Base-by-base conservation (phyloP, 2,329 filamentous ascomycete genomes). In the Trichothecium roseum region DNA sequence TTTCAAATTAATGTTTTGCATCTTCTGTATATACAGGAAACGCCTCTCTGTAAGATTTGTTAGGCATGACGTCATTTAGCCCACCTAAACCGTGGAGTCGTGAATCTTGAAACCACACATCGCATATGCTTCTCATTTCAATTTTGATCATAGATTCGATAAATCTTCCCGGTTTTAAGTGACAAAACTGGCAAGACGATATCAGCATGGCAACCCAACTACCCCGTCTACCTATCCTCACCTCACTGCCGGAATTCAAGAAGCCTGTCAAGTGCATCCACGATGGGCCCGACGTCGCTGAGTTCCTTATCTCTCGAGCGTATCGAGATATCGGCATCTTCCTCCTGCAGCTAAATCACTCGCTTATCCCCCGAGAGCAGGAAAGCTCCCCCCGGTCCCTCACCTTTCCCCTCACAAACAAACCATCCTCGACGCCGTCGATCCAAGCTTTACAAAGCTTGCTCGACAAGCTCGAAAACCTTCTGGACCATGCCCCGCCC, bases 321-420 rank as follows among this genome's bases (percentile, higher is more conserved):
- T 95, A 96, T 60, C 72, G 77, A 39, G 86, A 95, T 53, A 84
- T 98, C 36, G 82, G 85, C 57, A 72, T 75, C 32, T 96, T 94
- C 55, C 65, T 96, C 32, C 69, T 94, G 45, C 91, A 96, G 60
- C 77, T 98, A 33, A 96, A 94, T 56, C 77, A 81, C 39, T 74
- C 88, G 9, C 76, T 96, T 61, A 84, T 89, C 45, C 88, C 89
- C 1, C 66, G 75, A 31, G 53, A 64, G 30, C 70, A 73, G 44
- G n/a, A 43, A n/a, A 43, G 40, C 26, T 45, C 47, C 10, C 40
- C 48, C 37, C 40, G 26, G 27, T 55, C 57, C 22, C 46, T 42
- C 37, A 66, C 69, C 36, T 69, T 69, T 40, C 47, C 52, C 30
- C 49, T 62, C 40, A 56, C 62, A 5, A 59, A 70, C 20, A 52